Percentiles rank a stretch among this genome's conserved stretches.
phyloP scores from a whole-genome alignment of 495 filamentous ascomycete genomes.

The Penicillium manginii region DNA sequence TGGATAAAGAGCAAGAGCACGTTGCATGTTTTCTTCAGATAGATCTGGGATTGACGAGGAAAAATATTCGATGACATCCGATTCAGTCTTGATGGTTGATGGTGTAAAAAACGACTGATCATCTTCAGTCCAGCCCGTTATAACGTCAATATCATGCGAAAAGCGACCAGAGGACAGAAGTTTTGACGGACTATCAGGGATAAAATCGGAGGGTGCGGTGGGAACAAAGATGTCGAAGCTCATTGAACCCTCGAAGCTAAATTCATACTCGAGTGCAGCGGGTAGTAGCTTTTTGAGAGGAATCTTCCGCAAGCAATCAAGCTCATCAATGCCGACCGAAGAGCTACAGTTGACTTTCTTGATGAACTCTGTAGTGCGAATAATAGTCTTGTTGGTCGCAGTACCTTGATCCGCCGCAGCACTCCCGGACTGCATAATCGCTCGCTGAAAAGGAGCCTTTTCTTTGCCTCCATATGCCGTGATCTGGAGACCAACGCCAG shows the following conservation, averaged over 20 bases:
- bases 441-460: conserved; percentile 13
- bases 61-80: conserved; percentile 4
- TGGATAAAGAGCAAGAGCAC: conserved; percentile 15
- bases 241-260: not conserved
- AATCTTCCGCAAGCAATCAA: conserved; percentile 15
- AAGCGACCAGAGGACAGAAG: conserved; percentile 20
- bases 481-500: conserved; percentile 19
- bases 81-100: conserved; percentile 5
- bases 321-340: conserved; percentile 11
- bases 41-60: conserved; percentile 2
- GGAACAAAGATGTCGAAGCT: conserved; percentile 15
- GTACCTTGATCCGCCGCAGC: conserved; percentile 9
- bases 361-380: conserved; percentile 13
- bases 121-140: conserved; percentile 19
- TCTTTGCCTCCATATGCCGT: conserved; percentile 14
- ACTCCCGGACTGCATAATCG: conserved; percentile 19
- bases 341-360: conserved; percentile 13
- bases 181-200: conserved; percentile 16
- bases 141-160: conserved; percentile 16
- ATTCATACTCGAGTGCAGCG: conserved; percentile 2
- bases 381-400: conserved; percentile 6
- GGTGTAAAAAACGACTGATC: conserved; percentile 14
- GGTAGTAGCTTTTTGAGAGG: conserved; percentile 10
- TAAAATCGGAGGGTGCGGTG: conserved; percentile 13
- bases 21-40: conserved; percentile 9